Conservation (phyloP, 179 eudicot species). For the Patellifolia procumbens region DNA sequence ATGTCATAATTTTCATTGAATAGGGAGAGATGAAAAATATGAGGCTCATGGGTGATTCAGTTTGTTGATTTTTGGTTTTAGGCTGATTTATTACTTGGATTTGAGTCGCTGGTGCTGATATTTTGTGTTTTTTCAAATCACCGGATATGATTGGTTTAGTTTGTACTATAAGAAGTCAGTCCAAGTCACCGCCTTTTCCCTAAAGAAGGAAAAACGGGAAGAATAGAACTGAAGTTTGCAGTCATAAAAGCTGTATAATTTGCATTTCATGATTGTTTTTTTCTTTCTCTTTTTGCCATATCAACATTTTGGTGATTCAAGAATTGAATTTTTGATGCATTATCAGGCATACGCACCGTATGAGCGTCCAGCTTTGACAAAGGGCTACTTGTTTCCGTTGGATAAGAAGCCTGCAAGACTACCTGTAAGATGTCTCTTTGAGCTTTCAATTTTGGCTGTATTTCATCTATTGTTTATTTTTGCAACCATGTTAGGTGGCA, state of each 20-base stretch:
- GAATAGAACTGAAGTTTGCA: no score
- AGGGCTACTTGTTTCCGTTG: slow-evolving; percentile 84
- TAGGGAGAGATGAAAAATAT: background rate
- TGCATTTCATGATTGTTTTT: background rate
- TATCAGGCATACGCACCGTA: slow-evolving; percentile 89
- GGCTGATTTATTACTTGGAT: background rate
- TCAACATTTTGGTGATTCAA: background rate
- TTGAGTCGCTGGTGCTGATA: background rate
- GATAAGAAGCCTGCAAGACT: slow-evolving; percentile 97
- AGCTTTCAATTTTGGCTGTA: background rate
- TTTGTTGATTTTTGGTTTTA: background rate
- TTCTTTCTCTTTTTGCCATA: background rate
- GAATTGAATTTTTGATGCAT: slow-evolving; percentile 11
- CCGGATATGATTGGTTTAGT: background rate
- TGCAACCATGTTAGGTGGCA: no score
- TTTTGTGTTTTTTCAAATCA: background rate
- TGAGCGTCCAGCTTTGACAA: slow-evolving; percentile 95
- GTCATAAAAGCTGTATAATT: no score
- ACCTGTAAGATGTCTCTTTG: slow-evolving; percentile 56
- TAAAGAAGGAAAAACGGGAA: no score
- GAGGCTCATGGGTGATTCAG: background rate
- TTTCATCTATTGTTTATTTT: background rate
- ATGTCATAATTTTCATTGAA: background rate
- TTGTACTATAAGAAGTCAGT: background rate
- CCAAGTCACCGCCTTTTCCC: no score